These are phyloP conservation scores for Bryum argenteum DNA, from an alignment of 225 moss, liverwort and hornwort genomes.

Conservation along the genomic window DNA sequence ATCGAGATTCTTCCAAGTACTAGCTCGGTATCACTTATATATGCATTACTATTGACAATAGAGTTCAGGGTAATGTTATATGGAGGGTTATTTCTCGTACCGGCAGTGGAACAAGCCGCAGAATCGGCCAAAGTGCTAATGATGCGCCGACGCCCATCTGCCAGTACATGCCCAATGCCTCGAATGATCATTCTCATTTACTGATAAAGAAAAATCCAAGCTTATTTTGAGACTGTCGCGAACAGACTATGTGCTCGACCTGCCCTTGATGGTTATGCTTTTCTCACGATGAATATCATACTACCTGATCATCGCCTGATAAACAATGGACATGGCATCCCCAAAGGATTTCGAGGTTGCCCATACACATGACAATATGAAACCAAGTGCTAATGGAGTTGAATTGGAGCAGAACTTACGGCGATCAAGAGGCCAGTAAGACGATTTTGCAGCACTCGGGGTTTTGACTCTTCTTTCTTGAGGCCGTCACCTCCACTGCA, in stretches of 20 bases:
- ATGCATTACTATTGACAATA: too few species aligned
- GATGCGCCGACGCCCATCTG: conserved; percentile 73
- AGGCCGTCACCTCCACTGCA: conserved; percentile 49
- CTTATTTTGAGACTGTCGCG: too few species aligned
- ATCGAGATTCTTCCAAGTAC: too few species aligned
- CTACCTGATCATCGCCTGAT: too few species aligned
- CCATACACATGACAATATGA: not conserved
- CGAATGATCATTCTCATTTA: conserved; percentile 18
- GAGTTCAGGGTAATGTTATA: not conserved
- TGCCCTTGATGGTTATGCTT: too few species aligned
- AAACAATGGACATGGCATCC: too few species aligned
- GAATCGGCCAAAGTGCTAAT: conserved; percentile 58
- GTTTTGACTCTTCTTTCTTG: conserved; percentile 31
- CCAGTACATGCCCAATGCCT: conserved; percentile 5
- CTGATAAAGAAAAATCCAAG: too few species aligned
- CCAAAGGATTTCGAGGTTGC: too few species aligned
- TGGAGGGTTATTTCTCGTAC: conserved; percentile 23
- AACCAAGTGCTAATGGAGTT: not conserved
- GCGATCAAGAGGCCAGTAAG: conserved; percentile 70
- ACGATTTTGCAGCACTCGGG: conserved; percentile 68
- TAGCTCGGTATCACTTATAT: too few species aligned
- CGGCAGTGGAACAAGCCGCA: conserved; percentile 72
- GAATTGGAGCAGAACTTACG: conserved; percentile 39
- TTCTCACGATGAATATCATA: too few species aligned
- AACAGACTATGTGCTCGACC: too few species aligned